Base-by-base conservation (phyloP, 805 yeast genomes). In the Wickerhamomyces ciferrii region DNA sequence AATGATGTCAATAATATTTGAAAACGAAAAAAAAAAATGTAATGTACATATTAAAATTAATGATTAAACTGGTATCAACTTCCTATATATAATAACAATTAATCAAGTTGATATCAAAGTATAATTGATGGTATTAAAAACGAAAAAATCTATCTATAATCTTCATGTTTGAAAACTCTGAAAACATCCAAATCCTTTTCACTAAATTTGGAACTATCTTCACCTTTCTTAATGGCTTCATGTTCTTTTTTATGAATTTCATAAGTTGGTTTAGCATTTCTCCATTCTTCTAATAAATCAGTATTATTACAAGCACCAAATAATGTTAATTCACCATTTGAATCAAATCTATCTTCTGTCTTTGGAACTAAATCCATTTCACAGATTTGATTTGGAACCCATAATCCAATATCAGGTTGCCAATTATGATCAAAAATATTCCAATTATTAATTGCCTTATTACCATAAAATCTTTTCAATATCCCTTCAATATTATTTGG, bases 361-460 rank as follows among this genome's bases (percentile, higher is more conserved):
- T 47, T 43, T n/a, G 75, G 74, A 8, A 56, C 46, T 2, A 5
- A 7, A 1, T 62, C 44, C 6, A 46, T 41, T 35, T 57, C 54
- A 55, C 79, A 74, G 9, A 68, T 52, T 21, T 60, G 55, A 51
- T 74, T 71, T 5, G 75, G 68, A 4, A 75, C 76, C 80, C 79
- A 75, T 32, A 74, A 51, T 20, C 63, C 61, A 43, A 75, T 62
- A 47, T 73, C 76, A n/a, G 53, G 45, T 49, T 71, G 75, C 53
- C 63, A 74, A 43, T 70, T 68, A 50, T 69, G 67, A 39, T 61
- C 55, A 45, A 47, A 54, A 43, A 53, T 49, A 32, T 51, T 53
- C 39, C 46, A 46, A 17, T 51, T 46, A 21, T 39, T 62, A 39
- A 53, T 55, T 20, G 55, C 61, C 53, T 40, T 66, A 53, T 47